A percentile compares a stretch with the other conserved stretches of the same genome.
These are phyloP conservation scores for Gloeostereum incarnatum DNA, from an alignment of 768 basidiomycete species.

Conservation along the genomic window DNA sequence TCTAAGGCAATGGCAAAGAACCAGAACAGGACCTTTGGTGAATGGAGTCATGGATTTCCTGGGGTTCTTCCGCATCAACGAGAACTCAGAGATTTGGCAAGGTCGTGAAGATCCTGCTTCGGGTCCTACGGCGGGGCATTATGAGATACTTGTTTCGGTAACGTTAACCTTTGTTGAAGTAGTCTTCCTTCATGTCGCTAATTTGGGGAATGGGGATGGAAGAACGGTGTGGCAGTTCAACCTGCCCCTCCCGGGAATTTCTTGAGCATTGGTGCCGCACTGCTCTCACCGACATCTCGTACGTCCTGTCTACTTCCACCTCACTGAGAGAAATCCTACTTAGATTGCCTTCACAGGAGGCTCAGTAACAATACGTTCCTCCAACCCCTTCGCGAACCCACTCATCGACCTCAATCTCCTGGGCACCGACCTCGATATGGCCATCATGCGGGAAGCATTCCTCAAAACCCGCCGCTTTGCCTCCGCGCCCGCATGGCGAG, in stretches of 20 bases:
- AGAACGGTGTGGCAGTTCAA: no score
- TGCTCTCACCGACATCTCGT: slow-evolving; percentile 14
- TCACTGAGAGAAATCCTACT: background rate
- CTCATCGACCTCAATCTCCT: slow-evolving; percentile 35
- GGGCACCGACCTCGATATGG: slow-evolving; percentile 9
- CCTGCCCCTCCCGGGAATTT: no score
- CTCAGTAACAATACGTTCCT: slow-evolving; percentile 20
- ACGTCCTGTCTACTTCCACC: background rate
- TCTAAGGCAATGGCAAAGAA: slow-evolving; percentile 18
- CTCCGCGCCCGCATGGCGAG: slow-evolving; percentile 8
- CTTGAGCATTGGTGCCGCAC: slow-evolving; percentile 4
- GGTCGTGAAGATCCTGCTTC: slow-evolving; percentile 14
- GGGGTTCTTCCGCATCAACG: slow-evolving; percentile 12
- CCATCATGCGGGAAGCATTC: slow-evolving; percentile 10
- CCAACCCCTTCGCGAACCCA: slow-evolving; percentile 27
- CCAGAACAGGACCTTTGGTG: slow-evolving; percentile 14
- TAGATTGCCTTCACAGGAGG: slow-evolving; percentile 9
- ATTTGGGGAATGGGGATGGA: no score
- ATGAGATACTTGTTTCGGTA: slow-evolving; percentile 13
- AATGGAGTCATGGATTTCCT: slow-evolving; percentile 10
- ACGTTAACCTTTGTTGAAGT: no score
- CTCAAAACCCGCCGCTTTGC: slow-evolving; percentile 7
- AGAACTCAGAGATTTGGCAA: slow-evolving; percentile 10
- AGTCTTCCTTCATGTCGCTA: no score
- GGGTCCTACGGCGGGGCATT: slow-evolving; percentile 13